Percentiles rank a stretch among this genome's conserved stretches.
phyloP scores from a whole-genome alignment of 164 flowering plant genomes.

The Annona squamosa region DNA sequence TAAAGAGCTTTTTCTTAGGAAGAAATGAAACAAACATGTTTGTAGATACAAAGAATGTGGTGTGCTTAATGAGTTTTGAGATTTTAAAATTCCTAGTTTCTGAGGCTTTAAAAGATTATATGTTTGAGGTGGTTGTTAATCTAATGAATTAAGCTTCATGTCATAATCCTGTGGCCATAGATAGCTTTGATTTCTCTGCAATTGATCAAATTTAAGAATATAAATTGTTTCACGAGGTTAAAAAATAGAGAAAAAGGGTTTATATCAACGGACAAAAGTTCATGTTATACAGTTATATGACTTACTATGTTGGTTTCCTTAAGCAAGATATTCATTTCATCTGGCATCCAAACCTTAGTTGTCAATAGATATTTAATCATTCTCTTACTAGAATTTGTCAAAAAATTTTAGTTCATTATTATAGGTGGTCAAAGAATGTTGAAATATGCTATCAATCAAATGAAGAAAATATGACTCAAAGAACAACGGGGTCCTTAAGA shows the following conservation, averaged over 20 bases:
- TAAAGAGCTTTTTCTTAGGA: background rate
- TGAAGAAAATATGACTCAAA: slow-evolving; percentile 73
- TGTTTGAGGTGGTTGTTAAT: background rate
- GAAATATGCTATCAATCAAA: slow-evolving; percentile 69
- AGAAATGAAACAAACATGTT: too few relatives aligned
- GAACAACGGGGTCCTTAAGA: slow-evolving; percentile 95
- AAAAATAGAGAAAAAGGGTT: too few relatives aligned
- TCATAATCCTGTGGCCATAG: too few relatives aligned
- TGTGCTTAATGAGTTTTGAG: background rate
- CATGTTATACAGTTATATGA: too few relatives aligned
- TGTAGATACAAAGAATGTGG: background rate
- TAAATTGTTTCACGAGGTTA: too few relatives aligned
- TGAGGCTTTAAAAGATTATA: too few relatives aligned
- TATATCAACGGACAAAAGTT: too few relatives aligned
- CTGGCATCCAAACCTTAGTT: background rate
- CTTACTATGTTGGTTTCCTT: background rate
- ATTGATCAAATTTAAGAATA: too few relatives aligned
- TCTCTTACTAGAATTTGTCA: background rate
- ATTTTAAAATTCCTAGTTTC: background rate
- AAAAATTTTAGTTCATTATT: slow-evolving; percentile 57
- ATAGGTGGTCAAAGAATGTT: slow-evolving; percentile 69
- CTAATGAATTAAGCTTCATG: too few relatives aligned
- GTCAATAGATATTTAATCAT: background rate
- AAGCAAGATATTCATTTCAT: background rate
- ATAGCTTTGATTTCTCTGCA: too few relatives aligned